These are phyloP conservation scores for Endocalyx cinctus DNA, from an alignment of 2,329 filamentous ascomycete genomes.

Conservation along the genomic window DNA sequence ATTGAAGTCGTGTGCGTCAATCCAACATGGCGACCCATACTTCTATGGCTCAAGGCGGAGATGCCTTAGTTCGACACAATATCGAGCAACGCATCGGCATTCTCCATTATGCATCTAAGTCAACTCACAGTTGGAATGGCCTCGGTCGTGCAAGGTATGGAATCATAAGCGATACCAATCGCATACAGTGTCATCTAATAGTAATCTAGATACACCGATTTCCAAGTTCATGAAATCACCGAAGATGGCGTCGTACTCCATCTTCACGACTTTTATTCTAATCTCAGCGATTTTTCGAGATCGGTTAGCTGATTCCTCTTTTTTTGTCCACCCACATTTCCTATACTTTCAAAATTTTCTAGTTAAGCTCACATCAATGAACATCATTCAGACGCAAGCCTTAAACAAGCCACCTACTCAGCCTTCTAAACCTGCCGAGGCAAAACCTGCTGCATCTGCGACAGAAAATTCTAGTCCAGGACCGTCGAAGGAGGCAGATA, in stretches of 20 bases:
- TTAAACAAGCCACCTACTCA: neutral
- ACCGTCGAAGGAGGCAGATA: constrained; percentile 4
- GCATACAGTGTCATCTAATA: constrained; percentile 1
- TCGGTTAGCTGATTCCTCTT: constrained; percentile 12
- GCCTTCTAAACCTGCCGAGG: neutral
- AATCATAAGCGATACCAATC: constrained; percentile 1
- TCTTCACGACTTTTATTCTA: constrained; percentile 47
- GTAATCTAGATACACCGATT: constrained; percentile 71
- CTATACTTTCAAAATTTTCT: neutral
- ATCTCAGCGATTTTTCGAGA: constrained; percentile 21
- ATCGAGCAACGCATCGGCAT: constrained; percentile 36
- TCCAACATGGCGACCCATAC: constrained; percentile 28
- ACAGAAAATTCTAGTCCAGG: neutral
- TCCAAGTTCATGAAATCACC: constrained; percentile 84
- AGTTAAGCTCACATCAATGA: neutral
- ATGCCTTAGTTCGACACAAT: constrained; percentile 23
- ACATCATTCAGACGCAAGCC: neutral
- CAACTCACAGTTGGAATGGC: constrained; percentile 37
- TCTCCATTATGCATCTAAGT: constrained; percentile 32
- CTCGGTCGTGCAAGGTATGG: constrained; percentile 40
- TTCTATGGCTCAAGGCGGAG: constrained; percentile 29
- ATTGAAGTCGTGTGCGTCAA: neutral
- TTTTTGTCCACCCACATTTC: too few species aligned
- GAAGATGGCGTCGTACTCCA: constrained; percentile 73
- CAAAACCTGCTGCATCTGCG: neutral